Evolutionary conservation across 2,329 filamentous ascomycete genomes (phyloP).

Genomic region (Ophiostoma piceae): DNA sequence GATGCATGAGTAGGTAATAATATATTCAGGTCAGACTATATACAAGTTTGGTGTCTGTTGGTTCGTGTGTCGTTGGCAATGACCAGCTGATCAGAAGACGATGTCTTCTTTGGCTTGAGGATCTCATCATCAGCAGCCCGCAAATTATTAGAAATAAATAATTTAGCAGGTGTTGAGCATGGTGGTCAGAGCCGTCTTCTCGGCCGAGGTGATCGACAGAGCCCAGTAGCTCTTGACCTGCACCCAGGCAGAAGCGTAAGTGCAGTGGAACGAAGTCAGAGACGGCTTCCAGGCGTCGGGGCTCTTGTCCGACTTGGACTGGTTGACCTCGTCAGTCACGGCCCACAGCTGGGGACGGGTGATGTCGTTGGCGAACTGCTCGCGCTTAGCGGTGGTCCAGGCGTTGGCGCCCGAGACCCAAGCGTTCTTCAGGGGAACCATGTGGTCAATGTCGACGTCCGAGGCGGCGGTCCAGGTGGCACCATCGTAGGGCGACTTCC

Average conservation of each 20-base stretch:
- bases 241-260: slow-evolving; percentile 71
- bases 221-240: slow-evolving; percentile 69
- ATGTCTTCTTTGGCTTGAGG: not conserved
- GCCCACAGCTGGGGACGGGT: slow-evolving; percentile 70
- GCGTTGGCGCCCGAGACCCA: slow-evolving; percentile 71
- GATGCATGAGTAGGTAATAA: not conserved
- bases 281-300: slow-evolving; percentile 75
- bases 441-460: slow-evolving; percentile 77
- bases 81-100: not conserved
- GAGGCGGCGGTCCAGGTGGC: slow-evolving; percentile 61
- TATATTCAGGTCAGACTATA: slow-evolving; percentile 8
- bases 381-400: slow-evolving; percentile 65
- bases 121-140: too few species aligned
- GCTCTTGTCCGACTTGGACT: slow-evolving; percentile 64
- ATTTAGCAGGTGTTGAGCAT: slow-evolving; percentile 58
- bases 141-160: not conserved
- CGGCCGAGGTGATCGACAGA: slow-evolving; percentile 63
- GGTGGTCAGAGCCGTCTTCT: slow-evolving; percentile 61
- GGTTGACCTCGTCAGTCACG: slow-evolving; percentile 72
- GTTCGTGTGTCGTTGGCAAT: not conserved
- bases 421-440: slow-evolving; percentile 75
- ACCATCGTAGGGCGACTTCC: slow-evolving; percentile 70
- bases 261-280: slow-evolving; percentile 65
- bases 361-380: slow-evolving; percentile 72
- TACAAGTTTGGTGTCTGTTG: slow-evolving; percentile 8